Conservation (phyloP, 192 early-diverging fungal species). For the Coemansia sp. region DNA sequence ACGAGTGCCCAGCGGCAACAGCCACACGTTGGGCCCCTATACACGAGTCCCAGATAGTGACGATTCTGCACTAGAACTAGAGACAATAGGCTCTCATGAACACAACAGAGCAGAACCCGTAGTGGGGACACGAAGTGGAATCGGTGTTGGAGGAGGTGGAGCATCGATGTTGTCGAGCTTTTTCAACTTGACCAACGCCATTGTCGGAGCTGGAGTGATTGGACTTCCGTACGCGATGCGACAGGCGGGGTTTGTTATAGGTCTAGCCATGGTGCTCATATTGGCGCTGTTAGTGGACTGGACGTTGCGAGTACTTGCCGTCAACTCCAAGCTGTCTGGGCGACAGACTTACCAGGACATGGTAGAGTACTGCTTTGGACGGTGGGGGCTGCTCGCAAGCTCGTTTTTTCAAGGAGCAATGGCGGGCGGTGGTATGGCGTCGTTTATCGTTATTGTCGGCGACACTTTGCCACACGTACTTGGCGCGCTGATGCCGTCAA, state of each 20-base stretch:
- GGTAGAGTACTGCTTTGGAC: slow-evolving; percentile 81
- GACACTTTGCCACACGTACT: slow-evolving; percentile 90
- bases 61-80: slow-evolving; percentile 2
- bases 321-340: slow-evolving; percentile 75
- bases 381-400: slow-evolving; percentile 70
- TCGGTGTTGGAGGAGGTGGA: slow-evolving; percentile 1
- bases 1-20: neutral
- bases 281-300: slow-evolving; percentile 68
- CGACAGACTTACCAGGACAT: slow-evolving; percentile 82
- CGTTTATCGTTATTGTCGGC: slow-evolving; percentile 64
- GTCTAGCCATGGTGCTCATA: slow-evolving; percentile 55
- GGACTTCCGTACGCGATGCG: slow-evolving; percentile 86
- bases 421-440: slow-evolving; percentile 83
- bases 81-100: neutral
- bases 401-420: slow-evolving; percentile 92
- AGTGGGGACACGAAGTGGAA: neutral
- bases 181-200: slow-evolving; percentile 92
- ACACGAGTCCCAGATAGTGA: slow-evolving; percentile 1
- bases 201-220: slow-evolving; percentile 87
- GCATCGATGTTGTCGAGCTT: slow-evolving; percentile 55
- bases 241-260: slow-evolving; percentile 72
- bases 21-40: neutral
- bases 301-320: slow-evolving; percentile 75
- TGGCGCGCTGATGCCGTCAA: slow-evolving; percentile 64
- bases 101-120: neutral